Evolutionary conservation across 371 early-diverging fungal genomes (phyloP).

Genomic region (Mortierella sp.): DNA sequence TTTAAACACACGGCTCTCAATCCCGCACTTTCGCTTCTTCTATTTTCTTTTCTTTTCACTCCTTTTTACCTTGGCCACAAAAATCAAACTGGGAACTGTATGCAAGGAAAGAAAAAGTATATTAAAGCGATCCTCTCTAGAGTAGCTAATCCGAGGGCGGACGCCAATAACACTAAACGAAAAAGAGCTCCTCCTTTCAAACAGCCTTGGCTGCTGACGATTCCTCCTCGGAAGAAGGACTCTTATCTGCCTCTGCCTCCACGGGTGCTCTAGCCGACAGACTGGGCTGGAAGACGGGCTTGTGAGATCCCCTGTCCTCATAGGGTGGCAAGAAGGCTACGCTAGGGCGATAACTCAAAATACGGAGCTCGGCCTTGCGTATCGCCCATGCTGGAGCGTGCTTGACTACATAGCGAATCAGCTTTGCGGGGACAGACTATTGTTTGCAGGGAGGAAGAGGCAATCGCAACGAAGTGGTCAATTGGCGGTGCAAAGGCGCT

Average conservation of each 20-base stretch:
- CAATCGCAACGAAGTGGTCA: too few species aligned
- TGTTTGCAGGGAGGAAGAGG: neutral
- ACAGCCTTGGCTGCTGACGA: neutral
- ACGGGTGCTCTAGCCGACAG: neutral
- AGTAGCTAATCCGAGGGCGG: too few species aligned
- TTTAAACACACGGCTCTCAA: too few species aligned
- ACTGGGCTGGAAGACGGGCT: constrained; percentile 2
- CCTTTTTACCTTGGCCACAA: neutral
- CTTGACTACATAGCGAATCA: neutral
- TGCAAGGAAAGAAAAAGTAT: neutral
- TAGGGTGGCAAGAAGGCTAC: neutral
- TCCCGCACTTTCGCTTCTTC: neutral
- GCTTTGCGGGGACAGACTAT: neutral
- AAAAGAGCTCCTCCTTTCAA: neutral
- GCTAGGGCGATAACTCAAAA: neutral
- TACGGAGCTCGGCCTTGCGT: neutral
- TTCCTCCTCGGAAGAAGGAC: neutral
- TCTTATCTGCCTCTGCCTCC: neutral
- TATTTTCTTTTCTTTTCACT: neutral
- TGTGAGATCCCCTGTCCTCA: neutral
- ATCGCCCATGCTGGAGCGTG: neutral
- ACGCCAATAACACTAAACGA: too few species aligned
- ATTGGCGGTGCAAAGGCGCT: neutral
- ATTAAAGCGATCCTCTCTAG: neutral
- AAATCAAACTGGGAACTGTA: neutral